Base-by-base conservation (phyloP, 2,329 filamentous ascomycete genomes). In the Raffaelea arxii region DNA sequence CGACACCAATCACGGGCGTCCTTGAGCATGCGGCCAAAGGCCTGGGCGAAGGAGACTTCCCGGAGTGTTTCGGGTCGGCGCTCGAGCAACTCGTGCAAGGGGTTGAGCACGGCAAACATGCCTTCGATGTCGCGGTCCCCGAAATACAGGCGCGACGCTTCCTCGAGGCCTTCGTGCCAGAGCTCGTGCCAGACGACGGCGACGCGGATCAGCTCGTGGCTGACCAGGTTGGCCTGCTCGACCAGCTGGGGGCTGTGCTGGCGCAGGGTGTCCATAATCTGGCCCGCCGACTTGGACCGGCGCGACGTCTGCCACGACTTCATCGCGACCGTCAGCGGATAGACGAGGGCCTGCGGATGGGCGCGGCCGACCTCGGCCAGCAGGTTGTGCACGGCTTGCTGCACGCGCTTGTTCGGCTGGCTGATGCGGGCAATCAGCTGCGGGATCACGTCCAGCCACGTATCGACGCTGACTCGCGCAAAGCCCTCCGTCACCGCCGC, bases 241-340 rank as follows among this genome's bases (percentile, higher is more conserved):
- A 98, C 92, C 30, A 99, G 76, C 56, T 80, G 84, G 19, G 88
- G 82, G 60, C 90, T 97, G 62, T 99, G 94, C 55, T 91, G 85
- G 35, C 90, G 84, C 88, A 98, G 95, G 59, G 84, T 94, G 52
- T 97, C 90, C 90, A 99, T 96, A 56, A 99, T 94, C 54, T 89
- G 82, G 25, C 80, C 83, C 4, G 94, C 94, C 35, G 90, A 94
- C 57, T 87, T 82, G 25, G 89, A 92, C 48, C 92, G 81, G 49
- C 86, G 79, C 27, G 83, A 81, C 51, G 87, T 84, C 54, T 94
- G 86, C 55, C 71, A 71, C 2, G 92, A 96, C 64, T 98, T 99
- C 82, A 96, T 96, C 14, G 92, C 91, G 18, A 98, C 94, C 0
- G 92, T 98, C 59, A 98, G 75, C 7, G 92, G 91, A 61, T 97